A percentile compares a stretch with the other conserved stretches of the same genome.
Conservation (phyloP, 2,329 filamentous ascomycete genomes). For the Cytospora paraplurivora region DNA sequence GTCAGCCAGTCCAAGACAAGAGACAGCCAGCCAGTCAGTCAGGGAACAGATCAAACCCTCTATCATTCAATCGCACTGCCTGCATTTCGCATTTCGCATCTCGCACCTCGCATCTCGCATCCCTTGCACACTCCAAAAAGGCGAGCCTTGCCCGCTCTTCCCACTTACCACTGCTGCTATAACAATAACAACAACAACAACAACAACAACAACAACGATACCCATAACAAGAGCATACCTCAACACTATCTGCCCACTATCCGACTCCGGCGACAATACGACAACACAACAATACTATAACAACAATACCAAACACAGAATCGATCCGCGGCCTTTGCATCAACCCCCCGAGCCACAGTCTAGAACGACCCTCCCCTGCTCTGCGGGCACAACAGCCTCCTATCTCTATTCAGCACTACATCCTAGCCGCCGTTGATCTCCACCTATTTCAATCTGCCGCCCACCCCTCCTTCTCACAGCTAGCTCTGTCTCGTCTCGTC, state of each 20-base stretch:
- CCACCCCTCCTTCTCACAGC: conserved; percentile 15
- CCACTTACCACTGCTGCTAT: not conserved
- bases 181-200: conserved; percentile 2
- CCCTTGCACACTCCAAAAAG: conserved; percentile 16
- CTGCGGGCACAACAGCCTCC: conserved; percentile 6
- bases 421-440: conserved; percentile 17
- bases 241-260: conserved; percentile 6
- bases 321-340: not conserved
- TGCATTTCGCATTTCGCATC: conserved; percentile 16
- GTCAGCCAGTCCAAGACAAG: not conserved
- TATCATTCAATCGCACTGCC: conserved; percentile 5
- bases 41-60: not conserved
- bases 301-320: not conserved
- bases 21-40: not conserved
- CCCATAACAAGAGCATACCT: not conserved
- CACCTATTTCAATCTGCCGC: conserved; percentile 14
- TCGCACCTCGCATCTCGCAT: conserved; percentile 17
- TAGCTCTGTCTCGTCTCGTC: conserved; percentile 2
- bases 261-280: conserved; percentile 12
- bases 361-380: not conserved
- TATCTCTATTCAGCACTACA: conserved; percentile 7
- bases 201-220: conserved; percentile 8
- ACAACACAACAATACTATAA: conserved; percentile 4
- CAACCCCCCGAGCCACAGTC: conserved; percentile 11
- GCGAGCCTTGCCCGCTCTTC: conserved; percentile 14